Evolutionary conservation across 176 grass and related monocot species (phyloP), one percentile per base, ranked within the genome.

Genomic region (Oryza nivara): DNA sequence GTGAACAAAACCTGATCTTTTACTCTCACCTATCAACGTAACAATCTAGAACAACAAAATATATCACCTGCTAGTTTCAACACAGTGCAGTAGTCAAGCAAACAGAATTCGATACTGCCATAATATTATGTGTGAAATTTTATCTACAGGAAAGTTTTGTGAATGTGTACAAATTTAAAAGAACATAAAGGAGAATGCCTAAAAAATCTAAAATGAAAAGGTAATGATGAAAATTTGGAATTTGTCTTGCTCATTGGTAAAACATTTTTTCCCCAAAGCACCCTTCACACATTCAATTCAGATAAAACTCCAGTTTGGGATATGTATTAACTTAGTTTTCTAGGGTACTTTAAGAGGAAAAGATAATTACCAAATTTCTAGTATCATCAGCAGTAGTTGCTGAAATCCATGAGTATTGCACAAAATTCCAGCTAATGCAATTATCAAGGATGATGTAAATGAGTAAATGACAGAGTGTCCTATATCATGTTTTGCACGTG

Each of bases 171-270:
- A 19, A 54, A 63, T 10, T 9, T 63, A 63, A n/a, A 11, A 63
- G 3, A 51, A 8, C 9, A 74, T 35, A 16, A 6, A 75, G 48
- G 73, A 54, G 1, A 52, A 3, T 49, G 15, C 26, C 8, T 63
- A 1, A 19, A 54, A 14, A 32, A 6, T 7, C 8, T 75, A 49
- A 17, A 4, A 34, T 10, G 7, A 43, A 28, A 75, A 52, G 48
- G 12, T 54, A 28, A 73, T 2, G 13, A 13, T 58, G 32, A 70
- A 19, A 48, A 10, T 36, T 67, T 40, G 20, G 20, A 65, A 17
- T 22, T 66, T 79, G n/a, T 13, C 28, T 44, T 65, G 86, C 10
- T 45, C 3, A 85, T 51, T 44, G 46, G 34, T 70, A 80, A 35
- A 84, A 84, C 49, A 43, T 7, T 6, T 68, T 20, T 44, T 6